Percentiles rank a stretch among this genome's conserved stretches.
Conservation (phyloP, 169 alveolate species). For the Plasmodium vivax region DNA sequence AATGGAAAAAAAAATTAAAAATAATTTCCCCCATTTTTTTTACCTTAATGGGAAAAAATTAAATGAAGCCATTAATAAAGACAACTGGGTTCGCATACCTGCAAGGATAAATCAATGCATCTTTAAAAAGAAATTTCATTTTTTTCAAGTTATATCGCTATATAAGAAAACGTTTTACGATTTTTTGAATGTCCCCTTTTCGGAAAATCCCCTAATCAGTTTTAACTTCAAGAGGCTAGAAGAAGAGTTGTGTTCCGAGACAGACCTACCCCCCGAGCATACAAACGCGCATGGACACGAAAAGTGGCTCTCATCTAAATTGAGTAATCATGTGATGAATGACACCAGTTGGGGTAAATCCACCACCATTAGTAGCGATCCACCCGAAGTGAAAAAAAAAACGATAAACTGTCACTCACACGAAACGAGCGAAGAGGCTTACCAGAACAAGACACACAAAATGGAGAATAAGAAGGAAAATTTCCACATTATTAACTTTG, state of each 20-base stretch:
- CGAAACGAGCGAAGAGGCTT: background rate
- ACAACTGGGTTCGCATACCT: conserved; percentile 61
- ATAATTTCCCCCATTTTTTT: conserved; percentile 8
- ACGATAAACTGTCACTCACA: background rate
- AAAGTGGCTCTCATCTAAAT: background rate
- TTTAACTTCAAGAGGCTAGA: conserved; percentile 44
- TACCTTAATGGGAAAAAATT: conserved; percentile 32
- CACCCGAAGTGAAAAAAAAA: background rate
- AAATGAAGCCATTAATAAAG: conserved; percentile 48
- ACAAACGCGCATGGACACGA: background rate
- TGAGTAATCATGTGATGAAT: background rate
- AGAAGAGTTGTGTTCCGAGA: conserved; percentile 10
- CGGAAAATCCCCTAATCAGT: conserved; percentile 52
- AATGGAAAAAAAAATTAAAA: conserved; percentile 61
- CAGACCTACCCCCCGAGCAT: background rate
- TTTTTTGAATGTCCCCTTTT: conserved; percentile 55
- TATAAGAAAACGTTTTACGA: conserved; percentile 40
- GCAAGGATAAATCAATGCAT: conserved; percentile 18
- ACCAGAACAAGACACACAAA: background rate
- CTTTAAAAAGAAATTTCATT: conserved; percentile 22
- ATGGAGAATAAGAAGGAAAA: background rate
- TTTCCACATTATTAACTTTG: conserved; percentile 67
- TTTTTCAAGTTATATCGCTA: conserved; percentile 26
- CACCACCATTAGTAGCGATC: background rate
- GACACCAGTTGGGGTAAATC: background rate